Evolutionary conservation across 208 protist genomes (phyloP).

Genomic region (Trypanosoma congolense): DNA sequence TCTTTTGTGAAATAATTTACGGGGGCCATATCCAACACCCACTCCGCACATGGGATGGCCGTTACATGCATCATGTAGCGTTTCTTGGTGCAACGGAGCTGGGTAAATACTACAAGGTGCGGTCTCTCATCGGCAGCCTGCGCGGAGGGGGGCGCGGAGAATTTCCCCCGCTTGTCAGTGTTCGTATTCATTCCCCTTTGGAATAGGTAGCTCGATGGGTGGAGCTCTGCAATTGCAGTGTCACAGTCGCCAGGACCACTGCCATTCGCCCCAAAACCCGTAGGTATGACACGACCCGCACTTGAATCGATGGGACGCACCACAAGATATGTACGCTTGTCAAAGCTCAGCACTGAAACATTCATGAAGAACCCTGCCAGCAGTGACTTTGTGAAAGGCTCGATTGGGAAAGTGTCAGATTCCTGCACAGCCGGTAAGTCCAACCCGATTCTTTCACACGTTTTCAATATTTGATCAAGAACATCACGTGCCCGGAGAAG

Average conservation of each 20-base stretch:
- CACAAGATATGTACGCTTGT: slow-evolving; percentile 67
- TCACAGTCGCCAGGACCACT: background rate
- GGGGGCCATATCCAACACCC: slow-evolving; percentile 61
- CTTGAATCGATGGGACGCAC: slow-evolving; percentile 69
- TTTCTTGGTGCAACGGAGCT: slow-evolving; percentile 78
- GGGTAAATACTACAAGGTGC: slow-evolving; percentile 74
- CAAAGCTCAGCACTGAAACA: slow-evolving; percentile 70
- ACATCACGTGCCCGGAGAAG: slow-evolving; percentile 81
- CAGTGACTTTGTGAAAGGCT: slow-evolving; percentile 64
- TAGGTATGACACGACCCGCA: slow-evolving; percentile 3
- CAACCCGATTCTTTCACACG: slow-evolving; percentile 73
- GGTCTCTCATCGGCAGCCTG: slow-evolving; percentile 48
- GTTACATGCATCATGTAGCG: slow-evolving; percentile 88
- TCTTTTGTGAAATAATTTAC: slow-evolving; percentile 79
- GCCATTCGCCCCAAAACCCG: slow-evolving; percentile 7
- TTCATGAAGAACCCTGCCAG: slow-evolving; percentile 89
- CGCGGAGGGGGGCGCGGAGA: background rate
- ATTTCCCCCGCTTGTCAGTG: slow-evolving; percentile 1
- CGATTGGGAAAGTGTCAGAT: slow-evolving; percentile 18
- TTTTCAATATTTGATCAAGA: slow-evolving; percentile 82
- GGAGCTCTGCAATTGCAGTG: slow-evolving; percentile 51
- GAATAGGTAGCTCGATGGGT: slow-evolving; percentile 79
- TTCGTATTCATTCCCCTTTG: slow-evolving; percentile 24
- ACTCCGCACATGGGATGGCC: slow-evolving; percentile 57
- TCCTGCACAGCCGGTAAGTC: slow-evolving; percentile 30